Evolutionary conservation across 2,329 filamentous ascomycete genomes (phyloP), one percentile per base, ranked within the genome.

Genomic region (Arthroderma sp.): DNA sequence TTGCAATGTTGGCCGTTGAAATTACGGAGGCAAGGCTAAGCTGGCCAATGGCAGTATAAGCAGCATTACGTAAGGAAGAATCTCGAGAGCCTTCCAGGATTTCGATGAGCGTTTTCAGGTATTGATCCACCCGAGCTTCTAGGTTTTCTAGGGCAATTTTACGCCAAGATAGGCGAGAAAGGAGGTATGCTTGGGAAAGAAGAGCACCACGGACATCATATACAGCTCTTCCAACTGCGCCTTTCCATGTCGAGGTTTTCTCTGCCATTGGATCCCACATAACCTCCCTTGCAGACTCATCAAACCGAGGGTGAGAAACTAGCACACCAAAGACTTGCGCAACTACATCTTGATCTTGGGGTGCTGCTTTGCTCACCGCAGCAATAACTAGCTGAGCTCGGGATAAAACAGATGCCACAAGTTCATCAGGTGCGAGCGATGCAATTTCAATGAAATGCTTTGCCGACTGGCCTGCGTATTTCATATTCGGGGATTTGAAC

Each of bases 241-340:
- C 68, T 43, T 74, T 64, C 76, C 81, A 82, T 4, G 57, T 57
- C 38, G 64, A 11, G n/a, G 34, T 7, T 32, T 27, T 37, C 4
- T 38, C 6, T 28, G 38, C 7, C n/a, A 45, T 22, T 4, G 10
- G 36, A 3, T 29, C 28, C 28, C 31, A 42, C 29, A 9, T 10
- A 3, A 30, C 9, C n/a, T 38, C 28, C 10, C 10, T 31, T 15
- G 7, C 22, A 7, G 22, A 30, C 15, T 33, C 8, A 9, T 39
- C 30, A 46, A 65, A 63, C 3, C 61, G 56, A 29, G 63, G 56
- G 58, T 89, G 83, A 0, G 86, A 82, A 1, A 75, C 78, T 4
- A 95, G 64, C 8, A 94, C 82, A 0, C 87, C 88, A 53, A 87
- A 77, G 0, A 78, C 75, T 48, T 78, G 79, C 10, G 86, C 80